Conservation (phyloP, 306 rosid species). For the Medicago arabica region DNA sequence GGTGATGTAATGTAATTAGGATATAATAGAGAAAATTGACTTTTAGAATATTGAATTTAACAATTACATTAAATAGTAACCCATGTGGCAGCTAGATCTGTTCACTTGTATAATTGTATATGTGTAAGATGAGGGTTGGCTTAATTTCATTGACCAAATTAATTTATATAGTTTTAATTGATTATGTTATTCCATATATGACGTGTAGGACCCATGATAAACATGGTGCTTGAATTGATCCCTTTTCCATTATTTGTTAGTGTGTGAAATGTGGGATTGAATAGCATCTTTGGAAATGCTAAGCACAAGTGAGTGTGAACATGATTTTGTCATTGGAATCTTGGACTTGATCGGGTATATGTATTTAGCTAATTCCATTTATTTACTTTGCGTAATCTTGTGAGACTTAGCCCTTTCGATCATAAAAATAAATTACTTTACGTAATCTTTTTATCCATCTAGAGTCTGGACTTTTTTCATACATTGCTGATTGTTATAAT, state of each 20-base stretch:
- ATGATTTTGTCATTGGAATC: conserved; percentile 45
- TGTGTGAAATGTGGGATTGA: conserved; percentile 45
- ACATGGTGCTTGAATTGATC: conserved; percentile 29
- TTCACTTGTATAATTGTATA: not conserved
- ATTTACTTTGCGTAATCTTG: conserved; percentile 21
- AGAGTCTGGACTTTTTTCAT: not conserved
- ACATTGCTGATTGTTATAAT: not conserved
- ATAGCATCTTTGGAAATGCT: conserved; percentile 40
- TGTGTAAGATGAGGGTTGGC: conserved; percentile 29
- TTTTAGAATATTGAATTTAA: conserved; percentile 7
- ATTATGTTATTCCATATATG: not conserved
- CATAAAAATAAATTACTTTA: not conserved
- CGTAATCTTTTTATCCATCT: conserved; percentile 25
- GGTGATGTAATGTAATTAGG: not conserved
- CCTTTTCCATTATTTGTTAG: not conserved
- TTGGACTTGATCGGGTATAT: conserved; percentile 40
- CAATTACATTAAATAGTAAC: conserved; percentile 2
- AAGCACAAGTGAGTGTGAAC: conserved; percentile 50
- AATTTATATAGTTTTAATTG: not conserved
- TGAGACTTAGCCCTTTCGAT: not conserved
- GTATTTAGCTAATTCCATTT: not conserved
- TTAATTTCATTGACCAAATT: conserved; percentile 50
- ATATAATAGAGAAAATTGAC: conserved; percentile 32
- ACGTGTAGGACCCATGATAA: conserved; percentile 50
- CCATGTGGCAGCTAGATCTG: conserved; percentile 45